A percentile compares a stretch with the other conserved stretches of the same genome.
phyloP scores from a whole-genome alignment of 768 basidiomycete genomes.

The Panellus pusillus region DNA sequence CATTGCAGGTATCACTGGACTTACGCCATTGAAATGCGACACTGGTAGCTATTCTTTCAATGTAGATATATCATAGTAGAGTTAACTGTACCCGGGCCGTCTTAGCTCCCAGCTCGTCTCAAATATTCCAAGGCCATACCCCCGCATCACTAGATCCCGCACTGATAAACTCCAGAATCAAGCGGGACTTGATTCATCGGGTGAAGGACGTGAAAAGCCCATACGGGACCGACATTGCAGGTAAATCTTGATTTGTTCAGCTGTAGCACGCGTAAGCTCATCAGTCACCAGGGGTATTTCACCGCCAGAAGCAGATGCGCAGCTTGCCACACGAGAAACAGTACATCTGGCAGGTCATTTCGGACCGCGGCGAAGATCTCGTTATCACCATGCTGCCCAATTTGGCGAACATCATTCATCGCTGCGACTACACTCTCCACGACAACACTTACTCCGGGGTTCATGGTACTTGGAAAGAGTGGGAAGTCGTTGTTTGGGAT shows the following conservation, averaged over 20 bases:
- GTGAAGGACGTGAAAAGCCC: not conserved
- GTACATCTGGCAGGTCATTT: slow-evolving; percentile 14
- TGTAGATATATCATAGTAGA: too few relatives aligned
- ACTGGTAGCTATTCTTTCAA: slow-evolving; percentile 13
- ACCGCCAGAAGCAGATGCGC: not conserved
- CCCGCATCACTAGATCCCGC: slow-evolving; percentile 8
- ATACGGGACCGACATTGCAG: slow-evolving; percentile 7
- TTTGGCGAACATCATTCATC: slow-evolving; percentile 16
- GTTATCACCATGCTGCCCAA: slow-evolving; percentile 19
- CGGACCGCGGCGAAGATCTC: slow-evolving; percentile 1
- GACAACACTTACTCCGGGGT: slow-evolving; percentile 23
- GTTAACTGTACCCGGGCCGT: too few relatives aligned
- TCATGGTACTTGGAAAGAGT: slow-evolving; percentile 23
- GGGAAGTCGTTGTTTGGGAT: slow-evolving; percentile 25
- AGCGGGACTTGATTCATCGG: slow-evolving; percentile 6
- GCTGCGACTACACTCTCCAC: slow-evolving; percentile 6
- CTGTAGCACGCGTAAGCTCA: too few relatives aligned
- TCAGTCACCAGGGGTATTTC: slow-evolving; percentile 14
- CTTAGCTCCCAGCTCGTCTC: slow-evolving; percentile 3
- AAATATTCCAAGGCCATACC: slow-evolving; percentile 1
- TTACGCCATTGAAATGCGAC: slow-evolving; percentile 13
- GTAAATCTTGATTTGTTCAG: too few relatives aligned
- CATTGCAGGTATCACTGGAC: slow-evolving; percentile 4
- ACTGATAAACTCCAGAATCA: slow-evolving; percentile 9
- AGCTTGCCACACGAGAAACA: not conserved